Evolutionary conservation across 2,329 filamentous ascomycete genomes (phyloP).

Genomic region (Didymella exigua): DNA sequence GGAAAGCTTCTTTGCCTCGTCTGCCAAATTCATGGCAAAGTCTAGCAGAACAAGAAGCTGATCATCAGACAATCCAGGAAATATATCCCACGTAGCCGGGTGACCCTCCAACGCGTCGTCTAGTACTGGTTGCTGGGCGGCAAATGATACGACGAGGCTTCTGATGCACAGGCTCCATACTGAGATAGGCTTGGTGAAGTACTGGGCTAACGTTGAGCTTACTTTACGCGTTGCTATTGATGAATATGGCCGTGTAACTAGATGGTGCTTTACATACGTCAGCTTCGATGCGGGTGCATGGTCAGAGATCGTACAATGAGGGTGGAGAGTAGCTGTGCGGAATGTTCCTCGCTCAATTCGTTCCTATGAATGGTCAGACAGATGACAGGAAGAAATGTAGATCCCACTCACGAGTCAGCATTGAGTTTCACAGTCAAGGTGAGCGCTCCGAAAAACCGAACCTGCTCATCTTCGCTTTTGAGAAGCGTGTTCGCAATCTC

Average conservation of each 20-base stretch:
- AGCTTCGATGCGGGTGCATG: background rate
- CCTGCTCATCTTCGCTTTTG: constrained; percentile 69
- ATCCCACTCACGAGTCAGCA: constrained; percentile 72
- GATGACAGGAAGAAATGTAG: background rate
- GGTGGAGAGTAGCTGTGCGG: constrained; percentile 44
- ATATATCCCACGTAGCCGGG: constrained; percentile 53
- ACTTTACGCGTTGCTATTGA: constrained; percentile 73
- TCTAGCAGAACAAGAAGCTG: constrained; percentile 66
- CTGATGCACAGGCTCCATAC: constrained; percentile 70
- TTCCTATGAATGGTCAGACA: constrained; percentile 26
- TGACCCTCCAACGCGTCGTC: constrained; percentile 56
- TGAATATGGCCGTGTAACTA: constrained; percentile 49
- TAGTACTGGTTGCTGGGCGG: constrained; percentile 54
- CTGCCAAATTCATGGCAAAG: constrained; percentile 68
- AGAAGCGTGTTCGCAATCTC: constrained; percentile 79
- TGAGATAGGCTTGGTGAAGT: constrained; percentile 72
- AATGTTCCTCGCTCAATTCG: constrained; percentile 41
- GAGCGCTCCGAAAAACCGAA: constrained; percentile 89
- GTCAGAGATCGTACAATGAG: constrained; percentile 36
- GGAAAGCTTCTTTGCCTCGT: constrained; percentile 72
- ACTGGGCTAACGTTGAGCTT: constrained; percentile 76
- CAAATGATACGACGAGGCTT: constrained; percentile 66
- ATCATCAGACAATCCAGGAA: constrained; percentile 55
- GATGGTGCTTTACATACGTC: constrained; percentile 30
- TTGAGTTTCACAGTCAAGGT: constrained; percentile 96